phyloP scores from a whole-genome alignment of 306 rosid genomes.

The Hylodesmum podocarpum region DNA sequence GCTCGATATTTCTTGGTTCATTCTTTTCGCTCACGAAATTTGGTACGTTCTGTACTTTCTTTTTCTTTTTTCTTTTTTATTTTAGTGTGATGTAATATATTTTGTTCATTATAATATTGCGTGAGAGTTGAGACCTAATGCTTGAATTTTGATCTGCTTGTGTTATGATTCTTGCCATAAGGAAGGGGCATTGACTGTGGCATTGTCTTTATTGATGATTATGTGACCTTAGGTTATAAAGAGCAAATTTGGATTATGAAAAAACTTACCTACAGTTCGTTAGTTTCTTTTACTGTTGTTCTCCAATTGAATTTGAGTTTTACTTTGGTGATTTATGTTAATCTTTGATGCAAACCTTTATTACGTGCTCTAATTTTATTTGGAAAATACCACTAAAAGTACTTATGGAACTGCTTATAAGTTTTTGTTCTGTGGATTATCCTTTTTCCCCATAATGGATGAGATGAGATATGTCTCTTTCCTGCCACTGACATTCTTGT shows the following conservation, averaged over 20 bases:
- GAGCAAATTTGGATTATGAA: background rate
- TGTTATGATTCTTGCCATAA: background rate
- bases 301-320: background rate
- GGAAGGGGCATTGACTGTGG: background rate
- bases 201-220: background rate
- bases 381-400: background rate
- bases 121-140: background rate
- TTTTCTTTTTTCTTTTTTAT: background rate
- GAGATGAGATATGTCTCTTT: background rate
- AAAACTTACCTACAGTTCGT: background rate
- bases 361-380: background rate
- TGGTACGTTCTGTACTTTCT: slow-evolving; percentile 48
- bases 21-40: slow-evolving; percentile 69
- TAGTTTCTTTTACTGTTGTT: background rate
- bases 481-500: background rate
- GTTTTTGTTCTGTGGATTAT: background rate
- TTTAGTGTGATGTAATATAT: background rate
- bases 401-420: background rate
- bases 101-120: background rate
- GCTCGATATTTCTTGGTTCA: slow-evolving; percentile 82
- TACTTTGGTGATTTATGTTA: background rate
- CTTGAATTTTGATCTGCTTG: background rate
- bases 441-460: background rate
- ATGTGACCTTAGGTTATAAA: background rate
- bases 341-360: background rate